phyloP scores from a whole-genome alignment of 768 basidiomycete species.

The Kwoniella sp. region DNA sequence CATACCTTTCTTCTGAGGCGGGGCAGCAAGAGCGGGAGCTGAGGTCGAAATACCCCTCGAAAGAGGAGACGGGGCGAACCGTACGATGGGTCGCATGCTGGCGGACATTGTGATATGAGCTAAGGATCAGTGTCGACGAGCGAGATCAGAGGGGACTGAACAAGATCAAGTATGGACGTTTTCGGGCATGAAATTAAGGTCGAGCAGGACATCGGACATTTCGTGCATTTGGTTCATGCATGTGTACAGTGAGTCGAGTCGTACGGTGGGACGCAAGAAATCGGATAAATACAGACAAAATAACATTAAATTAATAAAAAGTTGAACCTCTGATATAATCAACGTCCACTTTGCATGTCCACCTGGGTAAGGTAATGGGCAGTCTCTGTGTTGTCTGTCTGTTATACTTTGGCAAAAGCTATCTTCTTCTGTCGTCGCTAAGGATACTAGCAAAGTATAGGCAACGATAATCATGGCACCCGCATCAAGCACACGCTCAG shows the following conservation, averaged over 20 bases:
- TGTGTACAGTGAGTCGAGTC: not conserved
- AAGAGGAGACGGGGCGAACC: conserved; percentile 21
- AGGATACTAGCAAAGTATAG: too few species aligned
- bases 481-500: not conserved
- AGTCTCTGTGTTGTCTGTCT: too few species aligned
- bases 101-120: too few species aligned
- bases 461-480: conserved; percentile 5
- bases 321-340: not conserved
- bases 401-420: too few species aligned
- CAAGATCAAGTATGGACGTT: too few species aligned
- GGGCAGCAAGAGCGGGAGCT: conserved; percentile 27
- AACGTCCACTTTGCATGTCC: conserved; percentile 3
- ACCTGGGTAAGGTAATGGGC: not conserved
- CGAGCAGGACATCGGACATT: too few species aligned
- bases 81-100: conserved; percentile 24
- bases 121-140: too few species aligned
- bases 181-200: too few species aligned
- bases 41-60: conserved; percentile 30
- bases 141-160: too few species aligned
- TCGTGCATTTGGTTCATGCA: not conserved
- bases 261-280: not conserved
- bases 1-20: conserved; percentile 30
- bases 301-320: conserved; percentile 27
- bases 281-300: conserved; percentile 28
- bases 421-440: too few species aligned